Evolutionary conservation across 164 flowering plant genomes (phyloP).

Genomic region (Kalanchoe fedtschenkoi): DNA sequence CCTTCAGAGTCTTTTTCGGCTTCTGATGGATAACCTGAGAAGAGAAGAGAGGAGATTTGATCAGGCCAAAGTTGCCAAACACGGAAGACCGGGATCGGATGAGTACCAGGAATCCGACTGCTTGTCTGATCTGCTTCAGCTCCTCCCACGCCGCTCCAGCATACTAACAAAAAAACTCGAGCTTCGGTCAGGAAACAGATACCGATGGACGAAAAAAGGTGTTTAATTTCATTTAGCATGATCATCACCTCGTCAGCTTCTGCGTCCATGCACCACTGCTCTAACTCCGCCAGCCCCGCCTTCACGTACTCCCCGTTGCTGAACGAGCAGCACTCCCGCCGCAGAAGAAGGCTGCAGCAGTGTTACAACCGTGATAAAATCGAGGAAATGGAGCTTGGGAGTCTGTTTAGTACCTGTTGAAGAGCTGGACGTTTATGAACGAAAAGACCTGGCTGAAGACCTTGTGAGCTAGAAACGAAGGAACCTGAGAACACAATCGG

Average conservation of each 20-base stretch:
- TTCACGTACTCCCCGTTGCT: slow-evolving; percentile 95
- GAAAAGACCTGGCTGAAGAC: slow-evolving; percentile 86
- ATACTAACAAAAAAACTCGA: slow-evolving; percentile 65
- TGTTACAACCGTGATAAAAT: background rate
- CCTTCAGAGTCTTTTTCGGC: slow-evolving; percentile 81
- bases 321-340: slow-evolving; percentile 98
- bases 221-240: no score
- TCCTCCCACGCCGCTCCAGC: slow-evolving; percentile 97
- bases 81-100: background rate
- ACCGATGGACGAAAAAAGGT: no score
- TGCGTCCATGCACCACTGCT: slow-evolving; percentile 76
- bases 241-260: slow-evolving; percentile 82
- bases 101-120: slow-evolving; percentile 89
- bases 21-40: slow-evolving; percentile 93
- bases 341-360: slow-evolving; percentile 75
- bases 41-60: background rate
- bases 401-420: slow-evolving; percentile 57
- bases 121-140: slow-evolving; percentile 91
- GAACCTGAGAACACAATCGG: slow-evolving; percentile 42
- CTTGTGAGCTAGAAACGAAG: slow-evolving; percentile 79
- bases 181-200: no score
- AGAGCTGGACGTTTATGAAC: slow-evolving; percentile 87
- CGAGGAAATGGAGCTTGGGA: background rate
- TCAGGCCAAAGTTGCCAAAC: background rate
- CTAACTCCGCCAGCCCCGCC: slow-evolving; percentile 87